These are phyloP conservation scores for Orbilia quercus DNA, from an alignment of 2,329 filamentous ascomycete genomes.

Conservation along the genomic window DNA sequence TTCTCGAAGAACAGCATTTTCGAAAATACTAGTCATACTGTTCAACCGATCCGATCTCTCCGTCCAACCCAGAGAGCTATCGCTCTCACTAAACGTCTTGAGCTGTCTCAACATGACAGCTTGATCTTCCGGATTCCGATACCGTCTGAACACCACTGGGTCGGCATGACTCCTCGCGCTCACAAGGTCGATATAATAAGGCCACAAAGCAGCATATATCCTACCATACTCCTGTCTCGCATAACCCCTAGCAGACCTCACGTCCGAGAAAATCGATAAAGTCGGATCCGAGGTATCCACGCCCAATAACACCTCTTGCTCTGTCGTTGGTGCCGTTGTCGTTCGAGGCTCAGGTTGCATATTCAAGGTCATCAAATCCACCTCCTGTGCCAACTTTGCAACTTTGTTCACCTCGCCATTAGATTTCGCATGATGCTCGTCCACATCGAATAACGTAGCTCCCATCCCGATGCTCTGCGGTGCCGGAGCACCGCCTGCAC, in stretches of 20 bases:
- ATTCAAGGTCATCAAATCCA: slow-evolving; percentile 54
- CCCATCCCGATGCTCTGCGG: slow-evolving; percentile 61
- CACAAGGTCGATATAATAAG: slow-evolving; percentile 86
- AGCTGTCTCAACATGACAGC: slow-evolving; percentile 88
- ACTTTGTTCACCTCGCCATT: slow-evolving; percentile 64
- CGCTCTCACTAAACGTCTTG: slow-evolving; percentile 79
- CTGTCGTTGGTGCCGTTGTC: slow-evolving; percentile 57
- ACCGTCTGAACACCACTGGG: slow-evolving; percentile 85
- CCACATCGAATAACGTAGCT: slow-evolving; percentile 77
- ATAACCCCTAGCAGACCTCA: slow-evolving; percentile 81
- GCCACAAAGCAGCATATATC: slow-evolving; percentile 85
- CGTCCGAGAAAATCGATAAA: slow-evolving; percentile 71
- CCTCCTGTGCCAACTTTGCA: slow-evolving; percentile 60
- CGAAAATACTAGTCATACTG: slow-evolving; percentile 82
- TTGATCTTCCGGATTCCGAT: slow-evolving; percentile 87
- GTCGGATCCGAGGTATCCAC: slow-evolving; percentile 73
- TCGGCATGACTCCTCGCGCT: slow-evolving; percentile 79
- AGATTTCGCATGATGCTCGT: slow-evolving; percentile 64
- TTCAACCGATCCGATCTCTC: slow-evolving; percentile 77
- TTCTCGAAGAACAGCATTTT: slow-evolving; percentile 87
- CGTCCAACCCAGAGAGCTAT: slow-evolving; percentile 79
- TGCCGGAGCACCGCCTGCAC: slow-evolving; percentile 60
- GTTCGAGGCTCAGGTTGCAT: background rate
- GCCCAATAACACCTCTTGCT: slow-evolving; percentile 70
- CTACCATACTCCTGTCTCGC: slow-evolving; percentile 91